Percentiles rank a stretch among this genome's conserved stretches.
Evolutionary conservation across 2,329 filamentous ascomycete genomes (phyloP).

Genomic region (Xylariaceae sp.): DNA sequence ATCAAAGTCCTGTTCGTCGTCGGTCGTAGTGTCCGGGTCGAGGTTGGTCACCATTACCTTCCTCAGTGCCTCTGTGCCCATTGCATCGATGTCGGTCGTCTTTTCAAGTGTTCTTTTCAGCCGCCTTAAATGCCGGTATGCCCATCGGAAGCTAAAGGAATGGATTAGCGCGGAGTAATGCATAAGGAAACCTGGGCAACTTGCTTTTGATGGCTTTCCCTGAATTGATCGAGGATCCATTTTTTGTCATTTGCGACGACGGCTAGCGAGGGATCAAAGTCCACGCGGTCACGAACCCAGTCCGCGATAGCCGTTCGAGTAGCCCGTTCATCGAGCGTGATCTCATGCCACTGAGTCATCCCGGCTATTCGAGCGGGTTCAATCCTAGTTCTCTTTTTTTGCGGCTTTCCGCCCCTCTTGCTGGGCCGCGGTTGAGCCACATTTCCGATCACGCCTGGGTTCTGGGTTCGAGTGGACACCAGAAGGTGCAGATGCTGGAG

Average conservation of each 20-base stretch:
- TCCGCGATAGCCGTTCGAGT: conserved; percentile 1
- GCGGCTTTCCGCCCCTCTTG: not conserved
- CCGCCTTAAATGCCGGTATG: conserved; percentile 1
- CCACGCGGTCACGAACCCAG: conserved; percentile 6
- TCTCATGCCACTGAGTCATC: not conserved
- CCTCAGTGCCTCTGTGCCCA: too few species aligned
- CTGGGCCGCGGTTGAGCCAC: not conserved
- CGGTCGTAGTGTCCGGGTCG: too few species aligned
- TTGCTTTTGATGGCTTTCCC: not conserved
- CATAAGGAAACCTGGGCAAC: not conserved
- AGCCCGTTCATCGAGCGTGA: not conserved
- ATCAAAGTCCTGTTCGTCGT: too few species aligned
- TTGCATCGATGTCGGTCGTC: too few species aligned
- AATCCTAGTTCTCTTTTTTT: not conserved
- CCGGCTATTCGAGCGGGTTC: not conserved
- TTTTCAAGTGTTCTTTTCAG: not conserved
- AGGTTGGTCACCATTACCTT: too few species aligned
- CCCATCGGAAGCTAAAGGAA: conserved; percentile 6
- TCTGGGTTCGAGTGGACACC: not conserved
- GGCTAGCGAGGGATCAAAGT: not conserved
- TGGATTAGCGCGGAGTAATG: not conserved
- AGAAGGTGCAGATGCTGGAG: conserved; percentile 13
- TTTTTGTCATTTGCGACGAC: not conserved
- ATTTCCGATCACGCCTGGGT: not conserved
- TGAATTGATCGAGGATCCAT: not conserved